A percentile compares a stretch with the other conserved stretches of the same genome.
Evolutionary conservation across 2,329 filamentous ascomycete genomes (phyloP).

Genomic region (Venturia nashicola): DNA sequence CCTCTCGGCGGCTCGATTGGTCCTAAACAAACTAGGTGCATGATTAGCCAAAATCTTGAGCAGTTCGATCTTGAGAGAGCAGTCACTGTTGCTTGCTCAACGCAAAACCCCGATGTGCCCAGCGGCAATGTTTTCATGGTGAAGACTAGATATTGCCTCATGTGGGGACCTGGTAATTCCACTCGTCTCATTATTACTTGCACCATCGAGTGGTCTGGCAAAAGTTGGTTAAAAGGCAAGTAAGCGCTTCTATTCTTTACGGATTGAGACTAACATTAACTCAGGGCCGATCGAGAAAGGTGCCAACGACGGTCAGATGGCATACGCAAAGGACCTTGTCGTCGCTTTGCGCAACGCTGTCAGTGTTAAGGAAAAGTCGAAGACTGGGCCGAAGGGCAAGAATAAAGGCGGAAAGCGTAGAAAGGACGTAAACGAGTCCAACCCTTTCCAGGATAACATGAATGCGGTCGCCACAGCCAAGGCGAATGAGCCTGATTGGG

Average conservation of each 20-base stretch:
- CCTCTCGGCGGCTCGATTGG: conserved; percentile 75
- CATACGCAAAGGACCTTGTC: conserved; percentile 72
- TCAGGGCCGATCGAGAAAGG: conserved; percentile 91
- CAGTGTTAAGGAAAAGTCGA: conserved; percentile 46
- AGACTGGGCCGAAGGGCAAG: conserved; percentile 38
- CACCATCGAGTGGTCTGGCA: conserved; percentile 89
- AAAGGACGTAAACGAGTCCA: conserved; percentile 14
- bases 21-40: conserved; percentile 88
- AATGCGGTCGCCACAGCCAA: background rate
- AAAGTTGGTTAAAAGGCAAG: conserved; percentile 91
- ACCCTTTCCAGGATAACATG: background rate
- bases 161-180: conserved; percentile 77
- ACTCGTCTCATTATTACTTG: conserved; percentile 83
- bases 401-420: conserved; percentile 20
- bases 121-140: conserved; percentile 83
- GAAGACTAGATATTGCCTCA: conserved; percentile 90
- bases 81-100: conserved; percentile 68
- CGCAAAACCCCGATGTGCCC: conserved; percentile 88
- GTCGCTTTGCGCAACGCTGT: conserved; percentile 62
- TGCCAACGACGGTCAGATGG: conserved; percentile 75
- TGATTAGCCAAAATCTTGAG: conserved; percentile 76
- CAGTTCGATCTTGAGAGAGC: conserved; percentile 76
- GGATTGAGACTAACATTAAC: background rate
- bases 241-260: background rate
- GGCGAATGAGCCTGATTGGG: conserved; percentile 49